Conservation (phyloP, 805 yeast genomes). For the Jamesozyma lodderae region DNA sequence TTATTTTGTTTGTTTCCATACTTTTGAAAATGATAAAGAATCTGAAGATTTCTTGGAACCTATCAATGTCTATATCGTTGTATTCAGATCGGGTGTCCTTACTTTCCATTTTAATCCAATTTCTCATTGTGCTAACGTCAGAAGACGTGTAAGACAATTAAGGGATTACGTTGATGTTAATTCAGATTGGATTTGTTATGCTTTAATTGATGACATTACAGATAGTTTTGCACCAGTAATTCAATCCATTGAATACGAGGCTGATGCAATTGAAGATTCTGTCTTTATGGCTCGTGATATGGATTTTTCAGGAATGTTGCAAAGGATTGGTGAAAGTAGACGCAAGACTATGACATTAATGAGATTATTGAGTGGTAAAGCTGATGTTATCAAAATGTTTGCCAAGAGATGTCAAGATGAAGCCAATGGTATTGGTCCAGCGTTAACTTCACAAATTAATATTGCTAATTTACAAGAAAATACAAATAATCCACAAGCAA, state of each 20-base stretch:
- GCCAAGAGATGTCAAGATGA: constrained; percentile 88
- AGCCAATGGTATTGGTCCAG: constrained; percentile 35
- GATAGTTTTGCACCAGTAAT: constrained; percentile 80
- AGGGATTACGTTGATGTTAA: constrained; percentile 70
- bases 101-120: constrained; percentile 66
- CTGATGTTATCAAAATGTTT: constrained; percentile 93
- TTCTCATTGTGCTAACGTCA: constrained; percentile 61
- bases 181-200: constrained; percentile 79
- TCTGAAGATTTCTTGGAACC: constrained; percentile 80
- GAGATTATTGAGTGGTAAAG: constrained; percentile 85
- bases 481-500: background rate
- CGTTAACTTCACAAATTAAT: constrained; percentile 33
- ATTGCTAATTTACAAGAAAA: constrained; percentile 30
- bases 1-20: constrained; percentile 94
- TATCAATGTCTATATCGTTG: constrained; percentile 65
- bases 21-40: constrained; percentile 77
- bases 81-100: constrained; percentile 56
- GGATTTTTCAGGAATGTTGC: constrained; percentile 69
- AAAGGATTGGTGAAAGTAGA: constrained; percentile 80
- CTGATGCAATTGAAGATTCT: constrained; percentile 69
- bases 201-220: constrained; percentile 73
- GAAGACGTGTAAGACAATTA: constrained; percentile 73
- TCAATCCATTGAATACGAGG: constrained; percentile 68
- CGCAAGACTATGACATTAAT: constrained; percentile 86
- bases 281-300: constrained; percentile 71